Conservation (phyloP, 768 basidiomycete genomes). For the Ramaria sp. region DNA sequence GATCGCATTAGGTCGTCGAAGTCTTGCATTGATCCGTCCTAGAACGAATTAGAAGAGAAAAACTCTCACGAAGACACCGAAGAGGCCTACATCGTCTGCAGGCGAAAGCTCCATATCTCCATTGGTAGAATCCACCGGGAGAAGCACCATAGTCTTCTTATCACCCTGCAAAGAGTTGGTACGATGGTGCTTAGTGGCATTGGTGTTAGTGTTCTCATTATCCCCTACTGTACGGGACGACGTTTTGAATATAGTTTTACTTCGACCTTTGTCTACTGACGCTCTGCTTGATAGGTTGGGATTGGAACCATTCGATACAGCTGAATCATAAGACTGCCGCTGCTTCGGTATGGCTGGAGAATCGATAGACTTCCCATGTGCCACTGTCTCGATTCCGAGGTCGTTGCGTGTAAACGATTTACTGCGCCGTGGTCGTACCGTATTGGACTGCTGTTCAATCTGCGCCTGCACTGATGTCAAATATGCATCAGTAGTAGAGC, state of each 20-base stretch:
- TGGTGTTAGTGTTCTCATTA: background rate
- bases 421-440: constrained; percentile 11
- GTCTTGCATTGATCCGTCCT: constrained; percentile 61
- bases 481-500: constrained; percentile 4
- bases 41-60: background rate
- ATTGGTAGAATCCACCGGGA: constrained; percentile 33
- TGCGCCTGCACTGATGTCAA: constrained; percentile 58
- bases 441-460: constrained; percentile 57
- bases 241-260: constrained; percentile 1
- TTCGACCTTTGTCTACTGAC: constrained; percentile 1
- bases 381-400: background rate
- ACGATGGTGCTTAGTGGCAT: background rate
- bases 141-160: constrained; percentile 42
- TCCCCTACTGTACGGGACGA: background rate
- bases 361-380: background rate
- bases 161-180: constrained; percentile 35
- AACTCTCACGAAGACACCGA: constrained; percentile 8
- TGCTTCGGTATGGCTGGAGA: background rate
- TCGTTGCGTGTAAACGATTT: constrained; percentile 11
- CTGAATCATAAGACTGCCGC: constrained; percentile 3
- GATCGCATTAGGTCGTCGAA: constrained; percentile 92
- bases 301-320: background rate
- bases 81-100: constrained; percentile 26
- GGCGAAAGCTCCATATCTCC: constrained; percentile 9
- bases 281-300: background rate